phyloP scores from a whole-genome alignment of 257 asterid genomes.

The Solanum rostratum region DNA sequence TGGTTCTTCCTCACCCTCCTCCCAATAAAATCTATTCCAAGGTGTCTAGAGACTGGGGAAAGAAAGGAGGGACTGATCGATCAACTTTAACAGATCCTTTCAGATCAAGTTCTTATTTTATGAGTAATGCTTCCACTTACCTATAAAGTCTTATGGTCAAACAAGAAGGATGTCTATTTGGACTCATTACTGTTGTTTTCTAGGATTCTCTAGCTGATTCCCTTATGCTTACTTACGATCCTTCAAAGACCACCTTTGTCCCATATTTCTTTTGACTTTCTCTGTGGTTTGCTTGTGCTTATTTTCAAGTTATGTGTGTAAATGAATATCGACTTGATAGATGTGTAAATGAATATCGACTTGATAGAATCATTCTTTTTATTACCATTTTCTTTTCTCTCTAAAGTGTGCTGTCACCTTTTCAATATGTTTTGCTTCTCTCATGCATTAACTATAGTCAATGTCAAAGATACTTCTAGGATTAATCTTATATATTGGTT shows the following conservation, averaged over 20 bases:
- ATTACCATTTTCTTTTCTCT: not conserved
- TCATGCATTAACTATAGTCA: not conserved
- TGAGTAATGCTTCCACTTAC: not conserved
- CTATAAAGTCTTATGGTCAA: not conserved
- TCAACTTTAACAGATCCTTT: not conserved
- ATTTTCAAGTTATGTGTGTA: not conserved
- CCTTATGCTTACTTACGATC: not conserved
- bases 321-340: not conserved
- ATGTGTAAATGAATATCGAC: not conserved
- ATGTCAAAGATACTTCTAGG: not conserved
- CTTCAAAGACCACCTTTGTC: not conserved
- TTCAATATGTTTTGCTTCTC: not conserved
- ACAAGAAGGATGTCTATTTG: not conserved
- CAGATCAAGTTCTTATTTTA: not conserved
- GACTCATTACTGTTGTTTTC: not conserved
- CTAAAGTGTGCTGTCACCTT: not conserved
- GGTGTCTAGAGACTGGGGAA: not conserved
- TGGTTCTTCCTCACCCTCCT: not conserved
- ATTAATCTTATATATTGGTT: not conserved
- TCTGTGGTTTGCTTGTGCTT: not conserved
- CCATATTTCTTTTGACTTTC: not conserved
- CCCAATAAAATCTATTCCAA: not conserved
- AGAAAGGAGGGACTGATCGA: not conserved
- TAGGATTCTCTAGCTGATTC: not conserved
- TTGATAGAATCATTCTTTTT: not conserved